Base-by-base conservation (phyloP, 495 filamentous ascomycete species). In the Daldinia decipiens region DNA sequence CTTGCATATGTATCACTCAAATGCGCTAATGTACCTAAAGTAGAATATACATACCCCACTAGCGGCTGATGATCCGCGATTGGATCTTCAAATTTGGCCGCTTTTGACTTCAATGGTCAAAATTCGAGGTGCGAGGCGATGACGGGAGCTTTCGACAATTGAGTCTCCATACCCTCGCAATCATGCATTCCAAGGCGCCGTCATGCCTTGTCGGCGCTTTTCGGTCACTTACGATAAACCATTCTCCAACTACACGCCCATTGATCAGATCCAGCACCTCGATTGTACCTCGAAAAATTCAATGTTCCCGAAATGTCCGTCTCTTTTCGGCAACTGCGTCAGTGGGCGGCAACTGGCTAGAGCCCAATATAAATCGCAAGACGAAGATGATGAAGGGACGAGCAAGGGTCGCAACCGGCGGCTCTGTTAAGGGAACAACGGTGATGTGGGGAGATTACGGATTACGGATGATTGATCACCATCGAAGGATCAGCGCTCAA, bases 391-490 rank as follows among this genome's bases (percentile, higher is more conserved):
- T 91, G 76, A 98, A 98, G 82, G 96, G 95, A 34, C 89, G 93
- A 1, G 89, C 92, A 47, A 88, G 93, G 73, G 93, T 98, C 45
- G 87, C 91, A 40, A 99, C 94, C 1, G 96, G 95, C 34, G 96
- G 95, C 56, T 94, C 91, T 43, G 89, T 86, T 8, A 92, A 95
- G 67, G 95, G 95, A 65, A 99, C 95, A 54, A 98, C 95, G 1
- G 92, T 99, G 12, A 86, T 94, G 57, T 98, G 94, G 94, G 95
- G 95, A 59, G 95, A 98, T 80, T 98, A 94, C 76, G 95, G 95
- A 15, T 79, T 99, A 76, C 93, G 95, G 50, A 93, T 99, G 88
- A 89, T 86, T 66, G 94, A 98, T 80, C 93, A 98, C 78, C 91
- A 97, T 81, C 91, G 94, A 36, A 88, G 95, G 36, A 89, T 99